Evolutionary conservation across 78 protist genomes (phyloP).

Genomic region (Trichosphaerium sp.): DNA sequence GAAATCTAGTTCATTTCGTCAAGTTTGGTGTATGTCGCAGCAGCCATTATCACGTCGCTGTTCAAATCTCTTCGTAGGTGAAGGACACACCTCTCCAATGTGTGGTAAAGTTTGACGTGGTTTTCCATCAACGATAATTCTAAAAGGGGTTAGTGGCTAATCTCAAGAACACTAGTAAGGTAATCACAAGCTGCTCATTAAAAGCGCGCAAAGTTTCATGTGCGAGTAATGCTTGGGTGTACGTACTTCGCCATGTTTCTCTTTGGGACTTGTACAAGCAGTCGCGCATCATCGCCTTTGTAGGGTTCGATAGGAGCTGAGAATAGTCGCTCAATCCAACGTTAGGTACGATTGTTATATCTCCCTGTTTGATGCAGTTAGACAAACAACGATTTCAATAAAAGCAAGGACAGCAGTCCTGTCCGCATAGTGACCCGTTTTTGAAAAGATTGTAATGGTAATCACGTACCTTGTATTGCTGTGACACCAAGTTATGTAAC

Average conservation of each 20-base stretch:
- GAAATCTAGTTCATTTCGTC: no score
- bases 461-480: neutral
- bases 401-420: neutral
- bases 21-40: no score
- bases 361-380: slow-evolving; percentile 31
- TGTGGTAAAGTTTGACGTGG: no score
- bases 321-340: slow-evolving; percentile 10
- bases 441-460: neutral
- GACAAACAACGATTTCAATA: neutral
- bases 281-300: neutral
- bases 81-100: no score
- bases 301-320: slow-evolving; percentile 19
- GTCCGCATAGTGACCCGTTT: neutral
- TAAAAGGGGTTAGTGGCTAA: no score
- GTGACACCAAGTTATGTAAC: neutral
- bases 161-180: no score
- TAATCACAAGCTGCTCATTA: no score
- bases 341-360: slow-evolving; percentile 54
- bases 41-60: no score
- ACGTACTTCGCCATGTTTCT: neutral
- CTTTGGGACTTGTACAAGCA: neutral
- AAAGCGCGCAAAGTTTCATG: no score
- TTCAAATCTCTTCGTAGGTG: no score
- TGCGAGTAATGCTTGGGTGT: no score
- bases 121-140: no score